Conservation (phyloP, 768 basidiomycete genomes). For the Boletus reticulatus region DNA sequence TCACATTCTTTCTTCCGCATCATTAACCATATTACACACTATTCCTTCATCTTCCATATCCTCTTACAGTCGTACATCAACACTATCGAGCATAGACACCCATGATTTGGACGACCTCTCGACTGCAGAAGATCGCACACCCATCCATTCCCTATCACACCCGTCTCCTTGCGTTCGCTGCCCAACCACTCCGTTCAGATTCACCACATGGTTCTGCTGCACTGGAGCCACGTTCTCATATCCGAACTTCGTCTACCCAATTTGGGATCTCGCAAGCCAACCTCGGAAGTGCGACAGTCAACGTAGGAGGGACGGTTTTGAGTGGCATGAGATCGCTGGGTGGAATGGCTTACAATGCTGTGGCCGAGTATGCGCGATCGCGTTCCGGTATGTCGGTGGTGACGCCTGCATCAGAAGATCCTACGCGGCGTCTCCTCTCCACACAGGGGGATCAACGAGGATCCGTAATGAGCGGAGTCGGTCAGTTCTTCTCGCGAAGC, state of each 20-base stretch:
- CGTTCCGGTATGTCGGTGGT: slow-evolving; percentile 6
- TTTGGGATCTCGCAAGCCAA: slow-evolving; percentile 46
- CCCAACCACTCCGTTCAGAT: slow-evolving; percentile 32
- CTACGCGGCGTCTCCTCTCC: slow-evolving; percentile 18
- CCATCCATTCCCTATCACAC: slow-evolving; percentile 61
- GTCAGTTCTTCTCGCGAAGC: slow-evolving; percentile 58
- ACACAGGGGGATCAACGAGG: slow-evolving; percentile 20
- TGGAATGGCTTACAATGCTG: slow-evolving; percentile 56
- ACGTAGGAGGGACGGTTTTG: slow-evolving; percentile 59
- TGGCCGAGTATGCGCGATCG: slow-evolving; percentile 38
- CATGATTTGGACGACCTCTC: slow-evolving; percentile 16
- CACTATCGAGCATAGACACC: slow-evolving; percentile 30
- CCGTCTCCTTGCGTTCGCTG: slow-evolving; percentile 61
- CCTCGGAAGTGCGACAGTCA: slow-evolving; percentile 52
- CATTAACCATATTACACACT: slow-evolving; percentile 38
- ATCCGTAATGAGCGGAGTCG: slow-evolving; percentile 26
- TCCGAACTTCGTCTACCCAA: slow-evolving; percentile 19
- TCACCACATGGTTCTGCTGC: slow-evolving; percentile 14
- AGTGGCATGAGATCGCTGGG: slow-evolving; percentile 66
- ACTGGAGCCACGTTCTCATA: slow-evolving; percentile 22
- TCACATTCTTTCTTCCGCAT: slow-evolving; percentile 53
- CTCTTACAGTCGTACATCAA: slow-evolving; percentile 11
- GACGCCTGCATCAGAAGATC: slow-evolving; percentile 4
- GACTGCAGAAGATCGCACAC: slow-evolving; percentile 23
- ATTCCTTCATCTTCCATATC: slow-evolving; percentile 39